phyloP scores from a whole-genome alignment of 805 yeast species.

The Ogataea thermomethanolica region DNA sequence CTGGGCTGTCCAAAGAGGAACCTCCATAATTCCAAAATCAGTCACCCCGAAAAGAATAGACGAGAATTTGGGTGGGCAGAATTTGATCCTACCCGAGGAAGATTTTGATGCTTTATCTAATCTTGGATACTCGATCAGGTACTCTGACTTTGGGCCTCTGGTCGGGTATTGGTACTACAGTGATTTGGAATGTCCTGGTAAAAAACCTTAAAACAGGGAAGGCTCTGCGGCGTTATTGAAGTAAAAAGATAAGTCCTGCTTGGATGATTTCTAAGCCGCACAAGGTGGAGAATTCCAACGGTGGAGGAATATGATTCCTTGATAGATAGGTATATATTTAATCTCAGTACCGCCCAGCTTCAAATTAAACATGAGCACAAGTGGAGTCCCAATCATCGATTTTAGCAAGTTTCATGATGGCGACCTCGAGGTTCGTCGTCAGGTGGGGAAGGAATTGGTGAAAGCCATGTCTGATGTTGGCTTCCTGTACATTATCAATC shows the following conservation, averaged over 20 bases:
- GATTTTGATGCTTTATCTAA: constrained; percentile 33
- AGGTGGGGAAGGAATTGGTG: constrained; percentile 26
- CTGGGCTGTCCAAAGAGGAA: constrained; percentile 54
- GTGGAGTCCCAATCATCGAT: constrained; percentile 29
- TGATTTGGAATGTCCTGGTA: constrained; percentile 34
- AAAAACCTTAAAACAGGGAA: constrained; percentile 17
- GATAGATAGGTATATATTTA: neutral
- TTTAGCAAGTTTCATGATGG: constrained; percentile 28
- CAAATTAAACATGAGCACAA: neutral
- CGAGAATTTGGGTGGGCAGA: constrained; percentile 33
- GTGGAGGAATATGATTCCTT: constrained; percentile 1
- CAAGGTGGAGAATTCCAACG: constrained; percentile 6
- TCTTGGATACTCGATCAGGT: constrained; percentile 29
- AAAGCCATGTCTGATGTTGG: constrained; percentile 25
- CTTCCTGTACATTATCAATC: constrained; percentile 22
- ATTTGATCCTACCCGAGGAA: constrained; percentile 31
- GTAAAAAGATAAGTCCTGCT: constrained; percentile 1
- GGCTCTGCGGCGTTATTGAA: neutral
- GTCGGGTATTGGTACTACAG: constrained; percentile 33
- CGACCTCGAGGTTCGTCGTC: constrained; percentile 19
- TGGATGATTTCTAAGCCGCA: neutral
- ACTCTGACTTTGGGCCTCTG: constrained; percentile 33
- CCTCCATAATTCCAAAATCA: constrained; percentile 49
- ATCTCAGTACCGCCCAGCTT: neutral
- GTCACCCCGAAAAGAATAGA: constrained; percentile 39